These are phyloP conservation scores for Vitis hybrid DNA, from an alignment of 177 flowering plant genomes.

Conservation along the genomic window DNA sequence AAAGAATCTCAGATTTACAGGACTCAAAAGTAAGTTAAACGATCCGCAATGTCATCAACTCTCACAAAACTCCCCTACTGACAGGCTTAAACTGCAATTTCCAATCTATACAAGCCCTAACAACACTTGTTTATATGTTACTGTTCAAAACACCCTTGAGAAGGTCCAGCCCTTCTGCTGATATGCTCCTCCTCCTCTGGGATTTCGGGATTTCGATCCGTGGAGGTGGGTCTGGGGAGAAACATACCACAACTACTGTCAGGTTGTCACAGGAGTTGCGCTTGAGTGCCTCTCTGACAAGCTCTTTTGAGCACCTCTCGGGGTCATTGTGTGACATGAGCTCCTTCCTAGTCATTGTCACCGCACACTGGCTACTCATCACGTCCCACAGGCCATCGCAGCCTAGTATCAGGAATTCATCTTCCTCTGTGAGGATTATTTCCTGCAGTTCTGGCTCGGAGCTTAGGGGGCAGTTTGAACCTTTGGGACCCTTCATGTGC, in stretches of 20 bases:
- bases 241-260: slow-evolving; percentile 55
- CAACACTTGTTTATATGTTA: too few relatives aligned
- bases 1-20: too few relatives aligned
- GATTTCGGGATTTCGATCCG: slow-evolving; percentile 42
- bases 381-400: slow-evolving; percentile 77
- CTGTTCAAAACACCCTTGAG: slow-evolving; percentile 44
- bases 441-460: slow-evolving; percentile 58
- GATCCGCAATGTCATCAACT: too few relatives aligned
- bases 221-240: slow-evolving; percentile 53
- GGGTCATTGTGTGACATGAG: slow-evolving; percentile 59
- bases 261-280: slow-evolving; percentile 60
- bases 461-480: slow-evolving; percentile 48
- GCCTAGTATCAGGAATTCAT: slow-evolving; percentile 58
- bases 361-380: slow-evolving; percentile 72
- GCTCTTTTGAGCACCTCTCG: slow-evolving; percentile 39
- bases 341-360: slow-evolving; percentile 51
- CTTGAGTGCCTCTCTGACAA: slow-evolving; percentile 53
- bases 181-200: slow-evolving; percentile 50
- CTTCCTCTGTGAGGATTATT: slow-evolving; percentile 44
- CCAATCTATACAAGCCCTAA: too few relatives aligned
- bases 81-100: too few relatives aligned
- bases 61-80: too few relatives aligned
- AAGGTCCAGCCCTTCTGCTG: slow-evolving; percentile 59
- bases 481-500: slow-evolving; percentile 61
- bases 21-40: too few relatives aligned